Percentiles rank a stretch among this genome's conserved stretches.
phyloP scores from a whole-genome alignment of 257 asterid species.

The Nicotiana noctiflora region DNA sequence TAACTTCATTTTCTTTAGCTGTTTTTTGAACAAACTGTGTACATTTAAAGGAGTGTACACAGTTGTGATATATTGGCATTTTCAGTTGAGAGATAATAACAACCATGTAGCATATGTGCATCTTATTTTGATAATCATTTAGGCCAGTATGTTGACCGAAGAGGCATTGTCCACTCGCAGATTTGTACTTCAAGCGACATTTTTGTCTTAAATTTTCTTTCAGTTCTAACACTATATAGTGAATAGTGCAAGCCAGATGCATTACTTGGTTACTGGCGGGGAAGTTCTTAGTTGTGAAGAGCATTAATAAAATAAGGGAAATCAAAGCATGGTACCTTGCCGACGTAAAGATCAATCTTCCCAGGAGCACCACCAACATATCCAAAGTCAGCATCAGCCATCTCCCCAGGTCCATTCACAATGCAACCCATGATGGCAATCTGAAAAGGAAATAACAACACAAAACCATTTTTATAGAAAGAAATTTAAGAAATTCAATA shows the following conservation, averaged over 20 bases:
- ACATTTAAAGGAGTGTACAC: not conserved
- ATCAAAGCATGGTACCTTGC: conserved; percentile 53
- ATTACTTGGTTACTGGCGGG: not conserved
- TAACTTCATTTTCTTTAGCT: not conserved
- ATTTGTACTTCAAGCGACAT: not conserved
- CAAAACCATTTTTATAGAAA: not conserved
- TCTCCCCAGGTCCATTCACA: conserved; percentile 98
- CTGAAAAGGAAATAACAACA: conserved; percentile 28
- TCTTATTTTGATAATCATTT: not conserved
- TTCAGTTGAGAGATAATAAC: not conserved
- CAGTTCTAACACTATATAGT: not conserved
- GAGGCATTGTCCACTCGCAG: not conserved
- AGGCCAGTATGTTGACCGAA: not conserved
- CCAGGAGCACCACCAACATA: conserved; percentile 99
- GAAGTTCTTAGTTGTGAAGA: not conserved
- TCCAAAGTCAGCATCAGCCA: conserved; percentile 99
- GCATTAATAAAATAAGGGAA: not conserved
- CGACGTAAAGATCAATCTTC: conserved; percentile 95
- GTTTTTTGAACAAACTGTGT: not conserved
- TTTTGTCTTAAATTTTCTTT: not conserved
- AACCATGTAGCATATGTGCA: not conserved
- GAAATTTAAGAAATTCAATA: not conserved
- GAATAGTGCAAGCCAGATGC: not conserved
- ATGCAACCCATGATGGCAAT: conserved; percentile 99
- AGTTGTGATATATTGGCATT: not conserved